Conservation (phyloP, 495 filamentous ascomycete genomes). For the Elaphomyces granulatus region DNA sequence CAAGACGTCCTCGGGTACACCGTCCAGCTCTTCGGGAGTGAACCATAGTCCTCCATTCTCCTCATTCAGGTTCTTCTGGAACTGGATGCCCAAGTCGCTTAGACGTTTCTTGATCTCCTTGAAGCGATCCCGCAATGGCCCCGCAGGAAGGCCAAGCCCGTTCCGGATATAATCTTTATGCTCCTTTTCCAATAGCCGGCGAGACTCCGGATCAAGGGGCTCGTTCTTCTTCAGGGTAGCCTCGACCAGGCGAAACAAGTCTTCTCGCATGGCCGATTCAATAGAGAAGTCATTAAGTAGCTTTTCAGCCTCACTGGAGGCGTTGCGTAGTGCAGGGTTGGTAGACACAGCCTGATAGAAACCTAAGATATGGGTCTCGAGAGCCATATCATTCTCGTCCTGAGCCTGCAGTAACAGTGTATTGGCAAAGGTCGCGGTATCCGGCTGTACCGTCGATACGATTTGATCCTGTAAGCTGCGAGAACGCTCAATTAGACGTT, state of each 20-base stretch:
- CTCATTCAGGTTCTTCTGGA: conserved; percentile 57
- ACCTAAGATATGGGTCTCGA: conserved; percentile 46
- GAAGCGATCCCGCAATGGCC: conserved; percentile 47
- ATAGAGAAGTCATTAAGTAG: conserved; percentile 53
- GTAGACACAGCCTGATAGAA: conserved; percentile 75
- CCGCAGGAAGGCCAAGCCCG: conserved; percentile 46
- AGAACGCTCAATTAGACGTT: conserved; percentile 54
- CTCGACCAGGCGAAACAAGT: conserved; percentile 49
- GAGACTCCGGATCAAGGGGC: conserved; percentile 47
- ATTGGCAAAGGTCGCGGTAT: conserved; percentile 51
- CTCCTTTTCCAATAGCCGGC: conserved; percentile 50
- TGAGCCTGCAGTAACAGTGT: conserved; percentile 48
- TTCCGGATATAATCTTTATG: conserved; percentile 52
- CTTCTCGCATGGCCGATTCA: conserved; percentile 53
- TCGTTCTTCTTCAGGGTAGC: conserved; percentile 44
- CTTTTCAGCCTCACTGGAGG: conserved; percentile 53
- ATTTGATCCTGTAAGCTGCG: conserved; percentile 60
- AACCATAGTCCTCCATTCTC: conserved; percentile 56
- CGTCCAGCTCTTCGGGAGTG: conserved; percentile 43
- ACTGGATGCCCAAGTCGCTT: conserved; percentile 48
- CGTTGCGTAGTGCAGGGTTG: conserved; percentile 53
- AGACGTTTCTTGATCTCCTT: conserved; percentile 61
- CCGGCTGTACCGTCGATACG: conserved; percentile 48
- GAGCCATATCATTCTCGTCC: conserved; percentile 49
- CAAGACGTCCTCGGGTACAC: conserved; percentile 48